Base-by-base conservation (phyloP, 257 asterid genomes). In the Haberlea rhodopensis region DNA sequence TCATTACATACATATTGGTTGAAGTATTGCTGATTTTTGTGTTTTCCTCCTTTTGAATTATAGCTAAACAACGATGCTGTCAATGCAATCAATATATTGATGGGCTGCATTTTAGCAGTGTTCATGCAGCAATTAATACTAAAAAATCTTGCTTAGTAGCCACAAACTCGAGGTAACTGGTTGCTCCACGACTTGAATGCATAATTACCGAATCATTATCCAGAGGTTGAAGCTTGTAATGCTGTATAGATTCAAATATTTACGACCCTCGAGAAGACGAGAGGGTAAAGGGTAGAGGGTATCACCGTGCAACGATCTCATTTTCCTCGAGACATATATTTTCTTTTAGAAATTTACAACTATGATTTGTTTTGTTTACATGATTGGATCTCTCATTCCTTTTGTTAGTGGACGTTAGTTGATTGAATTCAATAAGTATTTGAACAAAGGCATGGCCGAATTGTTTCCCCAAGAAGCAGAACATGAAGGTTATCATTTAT, bases 1-100 rank as follows among this genome's bases (percentile, higher is more conserved):
- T 56, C n/a, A 26, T 23, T 25, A 22, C 13, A 13, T 53, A 3
- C 24, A 55, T 23, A 15, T 34, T 8, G 43, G 43, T 34, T 9
- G 3, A 34, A 34, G 43, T 34, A 23, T 18, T 23, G 4, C 43
- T 11, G 37, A 56, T 19, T 58, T 28, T 32, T 5, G 21, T 19
- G 64, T 45, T 28, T 58, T 20, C 43, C 32, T 31, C 23, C 20
- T 40, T 62, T 0, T 45, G 29, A 22, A 6, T 34, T 78, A 60
- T 87, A 87, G 95, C 87, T 87, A 20, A 92, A 79, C 80, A 92
- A 92, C 53, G 99, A 92, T 18, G 86, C 54, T 37, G 99, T 85
- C 23, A 92, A 92, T 61, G 84, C 89, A 43, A 77, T 92, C 70
- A 92, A 92, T 80, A 78, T 92, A 77, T 87, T 89, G 15, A 74